Evolutionary conservation across 805 yeast genomes (phyloP).

Genomic region (Cyberlindnera mycetangii): DNA sequence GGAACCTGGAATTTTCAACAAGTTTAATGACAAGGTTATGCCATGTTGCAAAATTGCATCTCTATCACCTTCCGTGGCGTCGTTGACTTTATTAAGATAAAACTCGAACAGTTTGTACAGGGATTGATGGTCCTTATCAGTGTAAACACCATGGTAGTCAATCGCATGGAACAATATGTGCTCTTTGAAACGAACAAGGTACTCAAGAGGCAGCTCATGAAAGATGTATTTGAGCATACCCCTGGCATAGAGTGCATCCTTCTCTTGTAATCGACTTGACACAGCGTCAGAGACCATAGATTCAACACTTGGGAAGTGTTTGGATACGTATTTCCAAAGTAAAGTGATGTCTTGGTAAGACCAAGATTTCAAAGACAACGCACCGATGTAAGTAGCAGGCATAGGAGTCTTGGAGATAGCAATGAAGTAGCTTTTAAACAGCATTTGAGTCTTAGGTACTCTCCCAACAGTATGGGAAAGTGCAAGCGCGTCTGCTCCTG

Average conservation of each 20-base stretch:
- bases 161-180: slow-evolving; percentile 16
- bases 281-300: background rate
- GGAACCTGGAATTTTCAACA: background rate
- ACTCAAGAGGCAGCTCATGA: background rate
- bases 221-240: slow-evolving; percentile 4
- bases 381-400: background rate
- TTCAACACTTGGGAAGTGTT: slow-evolving; percentile 1
- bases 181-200: slow-evolving; percentile 9
- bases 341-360: background rate
- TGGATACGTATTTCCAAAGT: background rate
- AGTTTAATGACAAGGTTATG: slow-evolving; percentile 1
- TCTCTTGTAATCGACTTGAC: slow-evolving; percentile 2
- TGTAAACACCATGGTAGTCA: slow-evolving; percentile 10
- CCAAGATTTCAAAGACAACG: slow-evolving; percentile 4
- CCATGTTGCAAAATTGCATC: slow-evolving; percentile 10
- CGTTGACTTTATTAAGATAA: background rate
- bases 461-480: slow-evolving; percentile 10
- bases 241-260: slow-evolving; percentile 6
- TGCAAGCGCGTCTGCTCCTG: slow-evolving; percentile 8
- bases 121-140: background rate
- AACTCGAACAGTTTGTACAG: slow-evolving; percentile 2
- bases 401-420: slow-evolving; percentile 7
- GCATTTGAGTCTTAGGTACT: slow-evolving; percentile 10
- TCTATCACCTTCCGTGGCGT: background rate
- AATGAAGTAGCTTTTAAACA: slow-evolving; percentile 15